These are phyloP conservation scores for Trichoderma endophyticum DNA, from an alignment of 2,329 filamentous ascomycete species.

Conservation along the genomic window DNA sequence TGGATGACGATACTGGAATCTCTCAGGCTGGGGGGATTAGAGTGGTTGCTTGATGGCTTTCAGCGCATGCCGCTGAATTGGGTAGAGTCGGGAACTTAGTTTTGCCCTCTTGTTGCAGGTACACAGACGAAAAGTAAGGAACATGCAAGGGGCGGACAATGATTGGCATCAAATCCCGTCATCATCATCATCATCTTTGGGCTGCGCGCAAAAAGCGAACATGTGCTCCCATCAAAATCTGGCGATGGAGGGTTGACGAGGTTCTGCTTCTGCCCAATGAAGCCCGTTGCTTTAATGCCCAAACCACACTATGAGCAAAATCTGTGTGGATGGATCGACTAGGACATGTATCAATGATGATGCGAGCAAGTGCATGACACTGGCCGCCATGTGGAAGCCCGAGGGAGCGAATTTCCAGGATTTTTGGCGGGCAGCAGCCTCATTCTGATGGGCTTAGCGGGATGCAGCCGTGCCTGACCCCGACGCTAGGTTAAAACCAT, in stretches of 20 bases:
- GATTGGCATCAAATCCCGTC: not conserved
- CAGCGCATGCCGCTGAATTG: not conserved
- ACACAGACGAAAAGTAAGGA: not conserved
- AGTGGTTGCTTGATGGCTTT: not conserved
- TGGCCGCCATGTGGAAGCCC: not conserved
- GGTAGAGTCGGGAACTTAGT: not conserved
- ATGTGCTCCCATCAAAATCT: not conserved
- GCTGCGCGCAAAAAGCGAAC: not conserved
- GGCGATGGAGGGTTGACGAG: not conserved
- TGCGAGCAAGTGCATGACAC: not conserved
- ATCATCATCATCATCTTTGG: not conserved
- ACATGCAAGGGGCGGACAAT: not conserved
- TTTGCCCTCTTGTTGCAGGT: not conserved
- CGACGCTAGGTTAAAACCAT: not conserved
- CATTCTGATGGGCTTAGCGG: constrained; percentile 2
- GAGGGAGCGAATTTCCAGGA: not conserved
- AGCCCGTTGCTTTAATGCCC: not conserved
- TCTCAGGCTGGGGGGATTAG: not conserved
- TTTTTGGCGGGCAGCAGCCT: not conserved
- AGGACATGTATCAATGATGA: not conserved
- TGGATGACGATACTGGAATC: not conserved
- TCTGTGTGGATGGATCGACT: not conserved
- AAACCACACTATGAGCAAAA: not conserved
- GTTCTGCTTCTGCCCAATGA: not conserved
- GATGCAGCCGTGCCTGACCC: constrained; percentile 20